Conservation (phyloP, 352 stramenopile species). For the Globisporangium spinosum region DNA sequence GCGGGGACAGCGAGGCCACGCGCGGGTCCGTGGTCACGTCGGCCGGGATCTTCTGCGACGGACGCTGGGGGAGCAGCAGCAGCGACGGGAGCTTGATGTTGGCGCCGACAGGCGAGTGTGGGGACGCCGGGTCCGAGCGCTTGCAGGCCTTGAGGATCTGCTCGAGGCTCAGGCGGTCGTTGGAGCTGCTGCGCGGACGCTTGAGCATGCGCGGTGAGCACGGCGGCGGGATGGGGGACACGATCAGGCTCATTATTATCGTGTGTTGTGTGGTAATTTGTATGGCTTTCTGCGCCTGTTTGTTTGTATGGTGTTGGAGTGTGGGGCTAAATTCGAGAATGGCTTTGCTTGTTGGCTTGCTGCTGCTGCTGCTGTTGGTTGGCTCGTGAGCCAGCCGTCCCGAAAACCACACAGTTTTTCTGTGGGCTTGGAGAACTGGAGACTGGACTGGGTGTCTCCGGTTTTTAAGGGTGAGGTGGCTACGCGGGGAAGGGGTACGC, state of each 20-base stretch:
- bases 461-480: slow-evolving; percentile 7
- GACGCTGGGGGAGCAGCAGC: slow-evolving; percentile 10
- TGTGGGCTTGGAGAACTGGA: neutral
- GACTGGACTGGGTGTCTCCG: neutral
- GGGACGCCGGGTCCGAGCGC: slow-evolving; percentile 41
- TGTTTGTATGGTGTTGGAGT: neutral
- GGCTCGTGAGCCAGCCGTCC: neutral
- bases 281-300: neutral
- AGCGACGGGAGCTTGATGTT: neutral
- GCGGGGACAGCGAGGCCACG: slow-evolving; percentile 21
- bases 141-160: slow-evolving; percentile 65
- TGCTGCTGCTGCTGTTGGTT: neutral
- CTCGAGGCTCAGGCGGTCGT: slow-evolving; percentile 46
- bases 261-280: neutral
- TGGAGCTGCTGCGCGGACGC: slow-evolving; percentile 43
- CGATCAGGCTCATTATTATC: slow-evolving; percentile 54
- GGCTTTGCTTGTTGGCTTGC: neutral
- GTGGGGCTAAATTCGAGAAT: neutral
- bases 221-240: slow-evolving; percentile 27
- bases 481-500: slow-evolving; percentile 3
- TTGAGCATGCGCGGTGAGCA: slow-evolving; percentile 39
- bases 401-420: slow-evolving; percentile 2
- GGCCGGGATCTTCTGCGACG: slow-evolving; percentile 8
- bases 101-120: slow-evolving; percentile 32
- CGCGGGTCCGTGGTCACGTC: slow-evolving; percentile 10